These are phyloP conservation scores for Dictyostelium brefeldianum DNA, from an alignment of 78 protist species.

Conservation along the genomic window DNA sequence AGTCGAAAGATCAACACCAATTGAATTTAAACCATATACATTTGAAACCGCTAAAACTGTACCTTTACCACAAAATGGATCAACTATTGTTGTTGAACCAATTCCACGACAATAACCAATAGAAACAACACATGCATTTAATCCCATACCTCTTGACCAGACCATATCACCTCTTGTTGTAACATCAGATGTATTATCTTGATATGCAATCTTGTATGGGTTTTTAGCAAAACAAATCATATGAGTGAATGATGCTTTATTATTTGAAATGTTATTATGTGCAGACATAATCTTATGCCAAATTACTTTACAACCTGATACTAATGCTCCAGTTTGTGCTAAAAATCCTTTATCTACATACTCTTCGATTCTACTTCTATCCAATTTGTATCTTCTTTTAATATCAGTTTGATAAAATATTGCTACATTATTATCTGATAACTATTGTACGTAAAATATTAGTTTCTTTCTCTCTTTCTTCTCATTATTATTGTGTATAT, in stretches of 20 bases:
- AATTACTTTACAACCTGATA: conserved; percentile 46
- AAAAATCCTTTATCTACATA: conserved; percentile 61
- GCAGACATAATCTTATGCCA: conserved; percentile 56
- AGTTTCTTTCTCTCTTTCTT: too few species aligned
- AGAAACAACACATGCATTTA: conserved; percentile 57
- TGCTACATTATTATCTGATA: conserved; percentile 59
- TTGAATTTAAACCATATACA: conserved; percentile 32
- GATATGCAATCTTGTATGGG: conserved; percentile 11
- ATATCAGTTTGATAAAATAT: conserved; percentile 82
- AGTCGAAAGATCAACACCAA: conserved; percentile 61
- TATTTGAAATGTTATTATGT: not conserved
- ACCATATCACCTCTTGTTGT: conserved; percentile 46
- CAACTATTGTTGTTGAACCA: conserved; percentile 4
- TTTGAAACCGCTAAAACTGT: conserved; percentile 38
- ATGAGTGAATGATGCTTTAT: conserved; percentile 42
- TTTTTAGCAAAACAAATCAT: conserved; percentile 63
- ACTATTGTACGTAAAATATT: conserved; percentile 4
- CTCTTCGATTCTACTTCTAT: conserved; percentile 18
- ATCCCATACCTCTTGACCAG: conserved; percentile 64
- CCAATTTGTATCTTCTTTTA: conserved; percentile 17
- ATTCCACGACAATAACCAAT: not conserved
- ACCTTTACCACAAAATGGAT: conserved; percentile 75
- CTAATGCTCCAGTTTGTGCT: conserved; percentile 38
- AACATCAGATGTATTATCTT: conserved; percentile 61
- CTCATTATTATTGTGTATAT: not conserved